phyloP scores from a whole-genome alignment of 2,329 filamentous ascomycete genomes.

The Fusarium sp. region DNA sequence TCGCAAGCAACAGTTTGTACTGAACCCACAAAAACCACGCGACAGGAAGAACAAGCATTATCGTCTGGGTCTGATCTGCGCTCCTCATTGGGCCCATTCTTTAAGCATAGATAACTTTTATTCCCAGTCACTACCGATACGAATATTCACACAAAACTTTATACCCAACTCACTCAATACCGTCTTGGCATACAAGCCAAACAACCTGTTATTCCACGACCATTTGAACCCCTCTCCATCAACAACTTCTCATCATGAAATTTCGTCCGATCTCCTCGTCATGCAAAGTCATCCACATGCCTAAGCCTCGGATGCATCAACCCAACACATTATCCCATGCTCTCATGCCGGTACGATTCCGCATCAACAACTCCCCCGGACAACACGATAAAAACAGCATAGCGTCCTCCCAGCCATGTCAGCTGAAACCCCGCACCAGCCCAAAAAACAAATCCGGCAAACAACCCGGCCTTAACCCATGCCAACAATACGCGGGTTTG shows the following conservation, averaged over 20 bases:
- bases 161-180: rapidly evolving
- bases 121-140: background rate
- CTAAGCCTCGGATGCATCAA: background rate
- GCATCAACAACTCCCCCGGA: background rate
- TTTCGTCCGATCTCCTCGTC: background rate
- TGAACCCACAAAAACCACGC: background rate
- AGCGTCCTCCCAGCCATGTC: background rate
- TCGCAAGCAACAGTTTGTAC: background rate
- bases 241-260: background rate
- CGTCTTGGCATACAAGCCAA: rapidly evolving
- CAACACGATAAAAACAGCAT: background rate
- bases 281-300: background rate
- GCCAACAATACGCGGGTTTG: slow-evolving; percentile 4
- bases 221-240: background rate
- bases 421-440: slow-evolving; percentile 15
- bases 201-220: background rate
- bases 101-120: background rate
- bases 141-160: no score
- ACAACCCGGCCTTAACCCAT: background rate
- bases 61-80: rapidly evolving
- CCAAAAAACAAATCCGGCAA: background rate
- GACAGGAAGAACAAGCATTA: background rate
- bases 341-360: background rate
- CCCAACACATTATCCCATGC: background rate
- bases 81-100: background rate